Percentiles rank a stretch among this genome's conserved stretches.
These are phyloP conservation scores for Strobilomyces dryophilus DNA, from an alignment of 768 basidiomycete species.

Conservation along the genomic window DNA sequence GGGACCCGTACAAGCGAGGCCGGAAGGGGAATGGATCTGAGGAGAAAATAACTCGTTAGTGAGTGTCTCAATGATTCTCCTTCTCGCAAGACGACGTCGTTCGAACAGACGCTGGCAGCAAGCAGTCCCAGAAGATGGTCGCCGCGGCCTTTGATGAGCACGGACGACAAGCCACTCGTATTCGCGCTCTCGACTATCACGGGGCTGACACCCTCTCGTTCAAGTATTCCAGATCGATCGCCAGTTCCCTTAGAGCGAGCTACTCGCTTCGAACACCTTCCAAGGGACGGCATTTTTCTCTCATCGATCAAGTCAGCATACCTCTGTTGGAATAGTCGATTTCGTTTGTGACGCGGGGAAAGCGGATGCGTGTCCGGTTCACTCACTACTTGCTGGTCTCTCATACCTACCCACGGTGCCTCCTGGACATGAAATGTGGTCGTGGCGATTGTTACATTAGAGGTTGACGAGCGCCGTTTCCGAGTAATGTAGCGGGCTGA, in stretches of 20 bases:
- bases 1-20: background rate
- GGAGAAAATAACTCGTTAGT: background rate
- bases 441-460: background rate
- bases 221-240: background rate
- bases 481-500: too few relatives aligned
- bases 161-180: background rate
- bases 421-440: background rate
- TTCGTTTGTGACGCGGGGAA: background rate
- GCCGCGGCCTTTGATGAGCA: background rate
- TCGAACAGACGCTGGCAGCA: background rate
- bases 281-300: background rate
- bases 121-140: background rate
- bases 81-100: background rate
- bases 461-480: too few relatives aligned
- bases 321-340: background rate
- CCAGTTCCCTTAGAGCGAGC: background rate
- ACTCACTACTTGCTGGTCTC: background rate
- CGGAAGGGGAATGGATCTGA: background rate
- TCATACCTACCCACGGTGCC: background rate
- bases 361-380: background rate
- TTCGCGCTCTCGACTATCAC: slow-evolving; percentile 1
- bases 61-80: background rate
- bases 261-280: slow-evolving; percentile 1
- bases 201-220: background rate
- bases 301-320: background rate